Conservation (phyloP, 176 grass and related monocot species). For the Panicum miliaceum region DNA sequence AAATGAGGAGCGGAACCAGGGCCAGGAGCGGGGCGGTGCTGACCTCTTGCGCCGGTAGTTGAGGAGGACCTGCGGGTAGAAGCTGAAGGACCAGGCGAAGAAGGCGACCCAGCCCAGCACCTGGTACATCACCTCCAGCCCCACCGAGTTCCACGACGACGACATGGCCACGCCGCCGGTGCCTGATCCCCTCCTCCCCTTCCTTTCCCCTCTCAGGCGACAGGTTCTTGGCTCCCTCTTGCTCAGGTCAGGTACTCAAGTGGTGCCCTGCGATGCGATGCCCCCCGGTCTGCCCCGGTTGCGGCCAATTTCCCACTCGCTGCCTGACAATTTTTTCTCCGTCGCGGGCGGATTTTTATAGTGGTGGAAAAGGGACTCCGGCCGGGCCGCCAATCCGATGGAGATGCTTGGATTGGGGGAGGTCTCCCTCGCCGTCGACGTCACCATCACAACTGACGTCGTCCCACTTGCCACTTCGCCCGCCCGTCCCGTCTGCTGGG, state of each 20-base stretch:
- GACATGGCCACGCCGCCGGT: slow-evolving; percentile 32
- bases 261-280: too few species aligned
- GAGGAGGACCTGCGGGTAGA: slow-evolving; percentile 95
- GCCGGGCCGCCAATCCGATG: not conserved
- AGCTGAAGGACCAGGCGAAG: slow-evolving; percentile 93
- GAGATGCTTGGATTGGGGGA: not conserved
- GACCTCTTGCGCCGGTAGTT: slow-evolving; percentile 92
- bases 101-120: slow-evolving; percentile 95
- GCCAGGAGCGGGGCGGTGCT: not conserved
- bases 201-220: not conserved
- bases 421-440: not conserved
- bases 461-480: too few species aligned
- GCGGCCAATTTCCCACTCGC: not conserved
- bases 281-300: too few species aligned
- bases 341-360: slow-evolving; percentile 20
- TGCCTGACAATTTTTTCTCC: not conserved
- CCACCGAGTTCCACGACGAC: slow-evolving; percentile 86
- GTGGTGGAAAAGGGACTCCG: not conserved
- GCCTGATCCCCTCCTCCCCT: not conserved
- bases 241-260: not conserved
- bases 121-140: slow-evolving; percentile 75
- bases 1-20: not conserved
- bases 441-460: not conserved
- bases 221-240: not conserved
- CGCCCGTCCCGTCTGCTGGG: too few species aligned